Evolutionary conservation across 208 protist species (phyloP).

Genomic region (Trypanosoma avium): DNA sequence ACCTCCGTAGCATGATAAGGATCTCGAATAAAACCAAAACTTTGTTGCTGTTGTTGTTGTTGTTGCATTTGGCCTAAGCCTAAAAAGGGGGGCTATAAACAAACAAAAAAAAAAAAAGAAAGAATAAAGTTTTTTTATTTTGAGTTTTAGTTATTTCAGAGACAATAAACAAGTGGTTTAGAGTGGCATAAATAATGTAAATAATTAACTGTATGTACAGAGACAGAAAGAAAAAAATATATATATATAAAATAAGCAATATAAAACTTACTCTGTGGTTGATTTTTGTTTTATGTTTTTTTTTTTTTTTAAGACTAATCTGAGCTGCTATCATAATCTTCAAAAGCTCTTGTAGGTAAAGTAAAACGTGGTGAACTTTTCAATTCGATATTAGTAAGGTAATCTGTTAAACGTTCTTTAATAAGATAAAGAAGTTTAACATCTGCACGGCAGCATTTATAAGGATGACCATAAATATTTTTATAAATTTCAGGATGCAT

Average conservation of each 20-base stretch:
- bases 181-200: too few relatives aligned
- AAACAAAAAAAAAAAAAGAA: conserved; percentile 14
- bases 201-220: too few relatives aligned
- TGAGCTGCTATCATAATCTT: background rate
- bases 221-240: background rate
- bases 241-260: background rate
- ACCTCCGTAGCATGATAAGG: conserved; percentile 54
- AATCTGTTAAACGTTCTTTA: conserved; percentile 4
- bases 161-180: too few relatives aligned
- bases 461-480: conserved; percentile 3
- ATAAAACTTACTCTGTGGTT: too few relatives aligned
- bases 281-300: too few relatives aligned
- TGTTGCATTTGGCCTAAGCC: conserved; percentile 17
- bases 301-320: background rate
- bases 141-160: too few relatives aligned
- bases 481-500: conserved; percentile 3
- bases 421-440: conserved; percentile 11
- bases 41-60: conserved; percentile 13
- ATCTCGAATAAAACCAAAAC: conserved; percentile 31
- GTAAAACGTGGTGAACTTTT: background rate
- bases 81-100: conserved; percentile 6
- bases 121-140: conserved; percentile 16
- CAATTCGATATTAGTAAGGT: background rate
- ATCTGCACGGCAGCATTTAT: conserved; percentile 21
- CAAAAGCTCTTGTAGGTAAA: background rate